Conservation (phyloP, 2,329 filamentous ascomycete species). For the Apiospora aurea region DNA sequence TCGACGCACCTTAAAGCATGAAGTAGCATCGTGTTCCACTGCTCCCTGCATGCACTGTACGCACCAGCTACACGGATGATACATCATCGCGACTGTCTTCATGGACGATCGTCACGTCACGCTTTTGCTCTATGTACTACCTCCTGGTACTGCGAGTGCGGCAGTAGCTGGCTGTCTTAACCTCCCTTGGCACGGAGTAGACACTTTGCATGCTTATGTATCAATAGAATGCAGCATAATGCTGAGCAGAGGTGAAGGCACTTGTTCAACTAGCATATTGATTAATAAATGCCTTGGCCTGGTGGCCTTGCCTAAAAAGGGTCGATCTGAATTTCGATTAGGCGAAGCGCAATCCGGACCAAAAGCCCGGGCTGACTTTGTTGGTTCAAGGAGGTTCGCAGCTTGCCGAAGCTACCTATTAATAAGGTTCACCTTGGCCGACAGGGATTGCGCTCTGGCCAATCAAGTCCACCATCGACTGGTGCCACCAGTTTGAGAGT, state of each 20-base stretch:
- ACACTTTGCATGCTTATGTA: not conserved
- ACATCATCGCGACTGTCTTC: not conserved
- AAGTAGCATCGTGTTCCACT: too few species aligned
- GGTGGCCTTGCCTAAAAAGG: not conserved
- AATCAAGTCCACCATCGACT: not conserved
- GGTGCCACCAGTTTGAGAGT: constrained; percentile 6
- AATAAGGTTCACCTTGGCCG: too few species aligned
- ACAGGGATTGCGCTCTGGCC: not conserved
- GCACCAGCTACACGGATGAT: not conserved
- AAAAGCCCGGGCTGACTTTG: too few species aligned
- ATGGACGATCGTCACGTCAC: not conserved
- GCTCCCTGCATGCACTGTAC: too few species aligned
- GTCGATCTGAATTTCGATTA: too few species aligned
- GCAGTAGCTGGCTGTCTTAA: not conserved
- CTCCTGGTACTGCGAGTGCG: not conserved
- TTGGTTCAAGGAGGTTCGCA: not conserved
- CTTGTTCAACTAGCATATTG: not conserved
- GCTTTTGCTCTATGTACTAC: not conserved
- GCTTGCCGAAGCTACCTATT: too few species aligned
- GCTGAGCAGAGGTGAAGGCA: not conserved
- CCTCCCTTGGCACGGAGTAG: not conserved
- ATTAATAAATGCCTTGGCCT: not conserved
- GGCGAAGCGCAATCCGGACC: too few species aligned
- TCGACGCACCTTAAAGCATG: too few species aligned
- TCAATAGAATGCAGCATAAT: not conserved